Evolutionary conservation across 345 rosid species (phyloP).

Genomic region (Linum tenue): DNA sequence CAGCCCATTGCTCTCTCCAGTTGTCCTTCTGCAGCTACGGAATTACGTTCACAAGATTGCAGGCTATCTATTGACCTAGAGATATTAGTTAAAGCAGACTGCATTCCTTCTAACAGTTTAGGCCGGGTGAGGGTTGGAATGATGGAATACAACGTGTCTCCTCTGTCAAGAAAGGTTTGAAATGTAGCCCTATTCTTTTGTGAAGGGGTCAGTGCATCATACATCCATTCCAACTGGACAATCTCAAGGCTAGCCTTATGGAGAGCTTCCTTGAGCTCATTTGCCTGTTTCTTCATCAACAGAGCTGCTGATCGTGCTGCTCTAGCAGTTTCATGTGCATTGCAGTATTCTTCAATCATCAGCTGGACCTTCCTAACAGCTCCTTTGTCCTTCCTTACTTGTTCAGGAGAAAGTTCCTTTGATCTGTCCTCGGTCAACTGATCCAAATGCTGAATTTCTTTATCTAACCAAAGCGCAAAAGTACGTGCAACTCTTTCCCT

Average conservation of each 20-base stretch:
- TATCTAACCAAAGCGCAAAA: conserved; percentile 51
- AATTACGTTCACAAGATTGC: conserved; percentile 62
- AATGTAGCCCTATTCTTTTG: conserved; percentile 42
- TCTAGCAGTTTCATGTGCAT: conserved; percentile 72
- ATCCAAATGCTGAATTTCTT: conserved; percentile 48
- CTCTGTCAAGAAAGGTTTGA: conserved; percentile 44
- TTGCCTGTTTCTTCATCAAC: conserved; percentile 60
- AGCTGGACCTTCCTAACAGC: conserved; percentile 48
- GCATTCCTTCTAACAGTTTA: conserved; percentile 56
- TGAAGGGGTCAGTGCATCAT: conserved; percentile 55
- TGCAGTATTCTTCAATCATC: conserved; percentile 83
- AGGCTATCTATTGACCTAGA: conserved; percentile 57
- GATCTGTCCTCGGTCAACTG: conserved; percentile 30
- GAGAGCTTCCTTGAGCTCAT: conserved; percentile 61
- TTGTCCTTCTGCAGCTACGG: conserved; percentile 71
- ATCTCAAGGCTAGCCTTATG: conserved; percentile 60
- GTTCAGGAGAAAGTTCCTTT: conserved; percentile 32
- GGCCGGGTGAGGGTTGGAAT: conserved; percentile 57
- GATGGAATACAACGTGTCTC: conserved; percentile 45
- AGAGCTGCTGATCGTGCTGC: conserved; percentile 72
- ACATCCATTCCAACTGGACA: conserved; percentile 90
- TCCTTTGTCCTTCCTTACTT: conserved; percentile 33
- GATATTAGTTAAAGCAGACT: conserved; percentile 49
- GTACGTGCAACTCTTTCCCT: conserved; percentile 52
- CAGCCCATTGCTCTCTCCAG: conserved; percentile 94